Evolutionary conservation across 768 basidiomycete genomes (phyloP).

Genomic region (Tephrocybe rancida): DNA sequence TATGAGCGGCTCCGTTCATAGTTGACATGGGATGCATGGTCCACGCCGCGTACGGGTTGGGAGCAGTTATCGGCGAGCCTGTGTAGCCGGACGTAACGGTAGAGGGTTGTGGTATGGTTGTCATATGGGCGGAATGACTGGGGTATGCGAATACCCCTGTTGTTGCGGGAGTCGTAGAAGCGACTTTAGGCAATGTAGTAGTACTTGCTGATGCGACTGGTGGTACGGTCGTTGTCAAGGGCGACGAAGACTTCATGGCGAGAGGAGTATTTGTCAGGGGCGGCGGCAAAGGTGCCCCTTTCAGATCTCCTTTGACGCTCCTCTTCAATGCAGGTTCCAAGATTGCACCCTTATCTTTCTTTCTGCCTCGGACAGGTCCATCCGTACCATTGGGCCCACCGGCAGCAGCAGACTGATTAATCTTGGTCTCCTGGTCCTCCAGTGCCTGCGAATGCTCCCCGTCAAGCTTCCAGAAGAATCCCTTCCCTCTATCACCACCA

Average conservation of each 20-base stretch:
- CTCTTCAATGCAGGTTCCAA: constrained; percentile 70
- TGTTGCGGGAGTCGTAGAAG: constrained; percentile 29
- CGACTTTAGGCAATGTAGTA: constrained; percentile 21
- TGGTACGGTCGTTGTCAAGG: constrained; percentile 20
- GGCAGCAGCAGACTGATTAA: constrained; percentile 36
- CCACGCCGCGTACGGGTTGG: constrained; percentile 46
- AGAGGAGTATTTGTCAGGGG: constrained; percentile 70
- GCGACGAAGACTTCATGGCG: constrained; percentile 40
- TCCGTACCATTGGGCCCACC: constrained; percentile 30
- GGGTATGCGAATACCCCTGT: constrained; percentile 47
- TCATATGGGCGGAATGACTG: constrained; percentile 27
- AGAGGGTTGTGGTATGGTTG: constrained; percentile 24
- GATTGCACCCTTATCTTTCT: constrained; percentile 59
- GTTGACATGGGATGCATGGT: constrained; percentile 28
- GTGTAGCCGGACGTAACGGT: constrained; percentile 29
- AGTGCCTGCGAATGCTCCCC: constrained; percentile 67
- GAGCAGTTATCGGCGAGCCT: constrained; percentile 23
- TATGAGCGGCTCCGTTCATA: constrained; percentile 17
- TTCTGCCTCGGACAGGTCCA: constrained; percentile 37
- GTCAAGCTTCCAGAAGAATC: constrained; percentile 93
- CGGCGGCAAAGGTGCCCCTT: constrained; percentile 62
- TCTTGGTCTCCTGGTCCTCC: constrained; percentile 70
- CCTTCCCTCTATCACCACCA: constrained; percentile 86
- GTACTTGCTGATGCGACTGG: constrained; percentile 22
- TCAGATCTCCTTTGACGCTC: constrained; percentile 65